These are phyloP conservation scores for Ustilago nuda DNA, from an alignment of 1,284 basidiomycete species.

Conservation along the genomic window DNA sequence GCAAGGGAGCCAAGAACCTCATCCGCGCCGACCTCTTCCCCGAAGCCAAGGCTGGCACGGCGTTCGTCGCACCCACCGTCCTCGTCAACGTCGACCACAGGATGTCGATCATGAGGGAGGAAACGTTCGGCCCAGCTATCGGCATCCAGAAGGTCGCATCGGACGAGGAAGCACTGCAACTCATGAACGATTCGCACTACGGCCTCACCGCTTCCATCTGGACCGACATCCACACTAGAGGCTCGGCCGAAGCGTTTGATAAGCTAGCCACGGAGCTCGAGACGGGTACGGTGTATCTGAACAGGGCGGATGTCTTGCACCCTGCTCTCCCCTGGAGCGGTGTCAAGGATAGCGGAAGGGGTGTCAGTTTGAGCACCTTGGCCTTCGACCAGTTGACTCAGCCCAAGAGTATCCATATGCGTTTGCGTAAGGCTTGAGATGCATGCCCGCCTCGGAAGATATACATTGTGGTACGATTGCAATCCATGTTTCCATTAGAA, in stretches of 20 bases:
- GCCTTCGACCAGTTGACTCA: conserved; percentile 71
- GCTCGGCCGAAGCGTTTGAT: conserved; percentile 78
- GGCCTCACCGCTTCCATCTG: conserved; percentile 93
- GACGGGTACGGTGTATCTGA: conserved; percentile 91
- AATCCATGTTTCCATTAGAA: neutral
- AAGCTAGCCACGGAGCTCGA: conserved; percentile 80
- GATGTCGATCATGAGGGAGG: conserved; percentile 90
- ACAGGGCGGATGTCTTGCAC: conserved; percentile 79
- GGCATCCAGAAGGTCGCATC: conserved; percentile 88
- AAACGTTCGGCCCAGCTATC: conserved; percentile 80
- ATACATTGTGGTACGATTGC: too few species aligned
- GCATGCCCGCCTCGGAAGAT: too few species aligned
- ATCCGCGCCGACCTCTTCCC: conserved; percentile 73
- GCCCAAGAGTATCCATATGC: conserved; percentile 56
- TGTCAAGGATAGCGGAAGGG: conserved; percentile 90
- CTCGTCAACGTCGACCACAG: conserved; percentile 87
- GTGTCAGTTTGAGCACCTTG: conserved; percentile 87
- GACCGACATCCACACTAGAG: conserved; percentile 77
- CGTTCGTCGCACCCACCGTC: conserved; percentile 89
- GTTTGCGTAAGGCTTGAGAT: conserved; percentile 42
- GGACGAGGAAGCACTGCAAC: conserved; percentile 83
- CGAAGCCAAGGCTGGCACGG: conserved; percentile 75
- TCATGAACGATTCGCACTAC: conserved; percentile 97
- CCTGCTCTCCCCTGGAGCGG: conserved; percentile 94
- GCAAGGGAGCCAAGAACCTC: conserved; percentile 31